Evolutionary conservation across 2,329 filamentous ascomycete species (phyloP), one percentile per base, ranked within the genome.

Genomic region (Bimuria novae-zelandiae): DNA sequence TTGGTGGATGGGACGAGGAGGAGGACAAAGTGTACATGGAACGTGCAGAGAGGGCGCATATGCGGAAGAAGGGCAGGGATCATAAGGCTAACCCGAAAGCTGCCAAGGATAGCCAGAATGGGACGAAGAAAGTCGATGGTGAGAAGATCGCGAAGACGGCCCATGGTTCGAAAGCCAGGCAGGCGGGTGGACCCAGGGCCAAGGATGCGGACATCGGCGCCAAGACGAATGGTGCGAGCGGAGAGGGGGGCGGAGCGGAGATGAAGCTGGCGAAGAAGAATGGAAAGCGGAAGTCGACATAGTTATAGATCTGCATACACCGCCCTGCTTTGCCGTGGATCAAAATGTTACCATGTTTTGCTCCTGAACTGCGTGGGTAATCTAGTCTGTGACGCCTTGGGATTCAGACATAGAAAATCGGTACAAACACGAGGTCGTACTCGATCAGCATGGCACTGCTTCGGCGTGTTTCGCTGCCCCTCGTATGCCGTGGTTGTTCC

Each of bases 1-100:
- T 81, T 71, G 79, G 77, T 27, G 78, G 75, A 23, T 81, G 75
- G 52, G 78, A 81, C 43, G 77, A 80, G 5, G 77, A 80, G n/a
- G 79, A 80, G 56, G 79, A 81, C 55, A 60, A 73, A 42, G 70
- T 70, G 61, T 76, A 76, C 53, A 81, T 81, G 52, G 73, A 81
- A 63, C 69, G 76, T 32, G 76, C 72, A 23, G 67, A 76, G 60
- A 76, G 75, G 42, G 71, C 72, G 56, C 63, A 70, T 14, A 53
- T 80, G 52, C 72, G 78, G 51, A 71, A 70, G 59, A 81, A 80
- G 65, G 79, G 79, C 21, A 72, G 76, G 46, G 75, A 81, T 57
- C 79, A 78, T 0, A 80, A 75, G 59, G 71, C 72, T 23, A 44
- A 55, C 7, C 47, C 32, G 27, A 53, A 42, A 23, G 36, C 50